Evolutionary conservation across 2,329 filamentous ascomycete genomes (phyloP).

Genomic region (Helotiales sp.): DNA sequence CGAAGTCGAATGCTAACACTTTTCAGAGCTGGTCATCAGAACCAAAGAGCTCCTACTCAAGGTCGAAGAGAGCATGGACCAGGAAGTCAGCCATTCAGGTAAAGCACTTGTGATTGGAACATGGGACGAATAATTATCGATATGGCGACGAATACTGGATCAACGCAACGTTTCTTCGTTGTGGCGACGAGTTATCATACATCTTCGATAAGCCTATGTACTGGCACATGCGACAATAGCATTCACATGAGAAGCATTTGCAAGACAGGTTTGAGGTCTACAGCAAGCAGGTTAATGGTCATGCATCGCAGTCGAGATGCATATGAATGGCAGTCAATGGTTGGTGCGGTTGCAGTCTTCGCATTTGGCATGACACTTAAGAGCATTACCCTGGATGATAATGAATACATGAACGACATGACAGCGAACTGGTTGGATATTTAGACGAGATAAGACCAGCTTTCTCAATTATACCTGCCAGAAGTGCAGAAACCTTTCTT

Average conservation of each 20-base stretch:
- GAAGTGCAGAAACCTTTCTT: too few relatives aligned
- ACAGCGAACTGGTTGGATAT: too few relatives aligned
- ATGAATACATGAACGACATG: too few relatives aligned
- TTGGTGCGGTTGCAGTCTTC: not conserved
- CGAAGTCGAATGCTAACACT: not conserved
- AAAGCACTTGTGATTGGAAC: constrained; percentile 68
- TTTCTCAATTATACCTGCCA: too few relatives aligned
- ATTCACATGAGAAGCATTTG: not conserved
- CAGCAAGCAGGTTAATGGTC: not conserved
- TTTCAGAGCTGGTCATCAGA: constrained; percentile 67
- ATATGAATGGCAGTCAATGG: not conserved
- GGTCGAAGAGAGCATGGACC: constrained; percentile 63
- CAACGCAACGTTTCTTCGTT: not conserved
- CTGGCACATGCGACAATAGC: too few relatives aligned
- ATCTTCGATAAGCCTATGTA: not conserved
- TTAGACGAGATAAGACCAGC: too few relatives aligned
- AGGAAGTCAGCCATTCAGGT: constrained; percentile 59
- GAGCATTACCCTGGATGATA: too few relatives aligned
- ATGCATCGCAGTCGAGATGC: not conserved
- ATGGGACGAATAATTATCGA: constrained; percentile 22
- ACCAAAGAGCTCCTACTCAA: constrained; percentile 63
- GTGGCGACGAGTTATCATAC: not conserved
- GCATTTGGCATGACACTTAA: not conserved
- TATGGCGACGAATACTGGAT: not conserved
- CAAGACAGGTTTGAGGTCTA: not conserved